Evolutionary conservation across 306 rosid species (phyloP).

Genomic region (Sechiopsis laciniata): DNA sequence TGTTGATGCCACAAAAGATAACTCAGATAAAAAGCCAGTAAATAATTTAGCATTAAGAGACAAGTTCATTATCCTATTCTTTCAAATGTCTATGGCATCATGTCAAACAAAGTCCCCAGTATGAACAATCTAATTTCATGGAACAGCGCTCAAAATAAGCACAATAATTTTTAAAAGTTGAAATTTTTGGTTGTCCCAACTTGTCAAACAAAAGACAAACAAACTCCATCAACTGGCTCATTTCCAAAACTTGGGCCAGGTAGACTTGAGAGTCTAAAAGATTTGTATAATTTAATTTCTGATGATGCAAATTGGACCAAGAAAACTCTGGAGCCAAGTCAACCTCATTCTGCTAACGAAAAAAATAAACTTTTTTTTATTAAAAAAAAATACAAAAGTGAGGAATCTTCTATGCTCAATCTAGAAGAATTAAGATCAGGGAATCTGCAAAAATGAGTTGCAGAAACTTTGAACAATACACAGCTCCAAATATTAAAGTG

Average conservation of each 20-base stretch:
- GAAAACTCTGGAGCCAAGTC: neutral
- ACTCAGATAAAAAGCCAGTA: slow-evolving; percentile 1
- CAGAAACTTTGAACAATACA: neutral
- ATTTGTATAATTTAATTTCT: neutral
- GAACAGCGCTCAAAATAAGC: no score
- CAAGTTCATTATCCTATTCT: neutral
- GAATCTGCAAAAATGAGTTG: slow-evolving; percentile 6
- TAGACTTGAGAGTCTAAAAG: neutral
- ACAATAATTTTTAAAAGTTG: no score
- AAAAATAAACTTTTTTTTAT: no score
- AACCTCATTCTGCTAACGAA: neutral
- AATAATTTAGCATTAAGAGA: neutral
- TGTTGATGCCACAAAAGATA: slow-evolving; percentile 27
- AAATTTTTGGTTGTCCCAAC: no score
- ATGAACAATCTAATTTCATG: neutral
- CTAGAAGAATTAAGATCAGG: slow-evolving; percentile 12
- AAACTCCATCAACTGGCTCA: neutral
- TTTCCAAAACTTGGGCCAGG: neutral
- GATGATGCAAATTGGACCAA: neutral
- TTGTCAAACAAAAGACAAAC: no score
- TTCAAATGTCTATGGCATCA: neutral
- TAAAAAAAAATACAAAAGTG: neutral
- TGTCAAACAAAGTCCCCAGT: neutral
- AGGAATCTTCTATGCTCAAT: neutral
- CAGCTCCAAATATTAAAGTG: neutral